Evolutionary conservation across 176 grass and related monocot species (phyloP).

Genomic region (Bothriochloa decipiens): DNA sequence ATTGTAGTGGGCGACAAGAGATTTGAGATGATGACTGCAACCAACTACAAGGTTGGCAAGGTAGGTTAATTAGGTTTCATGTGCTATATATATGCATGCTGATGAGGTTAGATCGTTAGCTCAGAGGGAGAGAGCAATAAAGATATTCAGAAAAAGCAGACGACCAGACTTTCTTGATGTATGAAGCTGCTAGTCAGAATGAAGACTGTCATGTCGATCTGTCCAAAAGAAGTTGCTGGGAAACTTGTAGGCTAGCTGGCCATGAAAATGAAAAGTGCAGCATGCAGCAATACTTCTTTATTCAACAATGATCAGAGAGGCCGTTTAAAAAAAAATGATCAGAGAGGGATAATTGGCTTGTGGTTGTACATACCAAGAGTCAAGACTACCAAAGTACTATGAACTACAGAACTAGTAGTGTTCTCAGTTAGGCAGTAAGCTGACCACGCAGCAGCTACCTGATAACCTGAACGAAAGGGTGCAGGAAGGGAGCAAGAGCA

Average conservation of each 20-base stretch:
- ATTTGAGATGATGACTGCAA: neutral
- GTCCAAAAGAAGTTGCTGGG: conserved; percentile 14
- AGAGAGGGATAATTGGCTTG: neutral
- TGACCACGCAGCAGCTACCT: neutral
- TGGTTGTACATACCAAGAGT: neutral
- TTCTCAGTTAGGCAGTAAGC: conserved; percentile 16
- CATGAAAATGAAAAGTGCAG: neutral
- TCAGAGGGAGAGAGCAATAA: neutral
- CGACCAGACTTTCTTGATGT: neutral
- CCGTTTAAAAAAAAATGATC: neutral
- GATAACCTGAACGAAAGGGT: conserved; percentile 13
- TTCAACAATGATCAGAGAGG: neutral
- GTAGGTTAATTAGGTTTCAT: conserved; percentile 9
- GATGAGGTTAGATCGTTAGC: neutral
- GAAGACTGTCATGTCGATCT: neutral
- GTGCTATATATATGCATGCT: neutral
- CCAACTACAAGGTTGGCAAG: conserved; percentile 1
- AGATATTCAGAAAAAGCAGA: neutral
- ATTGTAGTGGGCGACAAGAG: neutral
- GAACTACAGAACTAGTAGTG: neutral
- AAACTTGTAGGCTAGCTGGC: neutral
- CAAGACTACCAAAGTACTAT: neutral
- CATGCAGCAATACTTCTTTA: no score
- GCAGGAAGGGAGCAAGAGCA: neutral
- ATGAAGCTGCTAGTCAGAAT: neutral